A percentile compares a stretch with the other conserved stretches of the same genome.
Conservation (phyloP, 148 eudicot genomes). For the Arctostaphylos glauca region DNA sequence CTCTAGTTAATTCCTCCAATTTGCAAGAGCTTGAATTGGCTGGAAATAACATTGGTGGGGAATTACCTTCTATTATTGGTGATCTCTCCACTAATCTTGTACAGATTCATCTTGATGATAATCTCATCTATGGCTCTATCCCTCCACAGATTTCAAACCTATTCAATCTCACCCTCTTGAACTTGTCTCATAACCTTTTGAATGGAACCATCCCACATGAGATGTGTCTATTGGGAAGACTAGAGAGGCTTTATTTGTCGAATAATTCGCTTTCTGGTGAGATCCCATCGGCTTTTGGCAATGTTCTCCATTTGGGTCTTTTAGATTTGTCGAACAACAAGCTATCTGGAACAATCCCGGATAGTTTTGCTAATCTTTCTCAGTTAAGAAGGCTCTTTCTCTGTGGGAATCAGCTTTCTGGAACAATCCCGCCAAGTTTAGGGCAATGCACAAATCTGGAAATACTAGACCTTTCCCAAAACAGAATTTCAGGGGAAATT, state of each 20-base stretch:
- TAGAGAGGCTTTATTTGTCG: slow-evolving; percentile 69
- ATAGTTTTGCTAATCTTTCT: slow-evolving; percentile 57
- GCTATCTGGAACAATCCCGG: slow-evolving; percentile 63
- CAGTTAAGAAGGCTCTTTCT: slow-evolving; percentile 64
- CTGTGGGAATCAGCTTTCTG: slow-evolving; percentile 60
- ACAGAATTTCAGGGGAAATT: slow-evolving; percentile 58
- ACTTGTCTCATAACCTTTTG: slow-evolving; percentile 64
- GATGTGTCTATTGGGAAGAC: slow-evolving; percentile 42
- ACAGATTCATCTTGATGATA: slow-evolving; percentile 67
- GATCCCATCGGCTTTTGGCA: slow-evolving; percentile 56
- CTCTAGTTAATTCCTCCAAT: slow-evolving; percentile 57
- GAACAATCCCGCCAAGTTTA: slow-evolving; percentile 63
- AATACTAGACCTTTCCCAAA: slow-evolving; percentile 73
- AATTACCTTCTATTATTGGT: slow-evolving; percentile 53
- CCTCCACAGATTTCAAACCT: slow-evolving; percentile 70
- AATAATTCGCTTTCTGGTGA: slow-evolving; percentile 62
- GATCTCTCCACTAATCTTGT: slow-evolving; percentile 53
- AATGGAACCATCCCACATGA: slow-evolving; percentile 63
- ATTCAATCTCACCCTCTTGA: slow-evolving; percentile 64
- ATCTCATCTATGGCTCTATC: slow-evolving; percentile 59
- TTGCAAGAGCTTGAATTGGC: slow-evolving; percentile 82
- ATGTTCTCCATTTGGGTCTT: slow-evolving; percentile 70
- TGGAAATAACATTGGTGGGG: slow-evolving; percentile 62
- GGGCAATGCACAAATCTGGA: slow-evolving; percentile 77
- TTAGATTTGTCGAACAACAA: slow-evolving; percentile 70